phyloP scores from a whole-genome alignment of 164 flowering plant species.

The Cinnamomum chago region DNA sequence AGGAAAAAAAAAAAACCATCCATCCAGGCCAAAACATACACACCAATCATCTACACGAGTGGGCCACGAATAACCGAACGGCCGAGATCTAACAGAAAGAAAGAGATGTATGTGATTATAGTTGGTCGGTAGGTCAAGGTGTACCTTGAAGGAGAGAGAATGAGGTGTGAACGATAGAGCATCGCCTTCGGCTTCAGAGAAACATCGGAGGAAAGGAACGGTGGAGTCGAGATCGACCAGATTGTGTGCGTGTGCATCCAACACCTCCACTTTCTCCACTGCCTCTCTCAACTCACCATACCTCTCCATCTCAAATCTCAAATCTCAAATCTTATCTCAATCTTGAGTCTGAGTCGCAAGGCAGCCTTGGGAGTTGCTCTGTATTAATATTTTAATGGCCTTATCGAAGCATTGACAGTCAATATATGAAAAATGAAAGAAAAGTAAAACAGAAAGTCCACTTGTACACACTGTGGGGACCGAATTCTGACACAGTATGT shows the following conservation, averaged over 20 bases:
- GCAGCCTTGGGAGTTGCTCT: too few relatives aligned
- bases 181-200: slow-evolving; percentile 73
- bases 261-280: slow-evolving; percentile 50
- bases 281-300: slow-evolving; percentile 50
- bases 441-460: too few relatives aligned
- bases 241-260: slow-evolving; percentile 89
- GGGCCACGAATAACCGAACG: background rate
- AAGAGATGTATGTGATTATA: too few relatives aligned
- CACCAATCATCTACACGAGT: background rate
- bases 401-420: too few relatives aligned
- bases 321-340: too few relatives aligned
- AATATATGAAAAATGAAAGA: too few relatives aligned
- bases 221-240: slow-evolving; percentile 58
- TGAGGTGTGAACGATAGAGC: slow-evolving; percentile 56
- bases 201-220: slow-evolving; percentile 57
- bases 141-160: slow-evolving; percentile 80
- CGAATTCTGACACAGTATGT: too few relatives aligned
- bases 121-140: too few relatives aligned
- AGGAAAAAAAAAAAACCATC: background rate
- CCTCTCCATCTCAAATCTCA: slow-evolving; percentile 9
- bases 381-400: too few relatives aligned
- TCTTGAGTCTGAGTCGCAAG: too few relatives aligned
- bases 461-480: too few relatives aligned
- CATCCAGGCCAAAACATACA: background rate
- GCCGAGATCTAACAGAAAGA: background rate